Conservation (phyloP, 2,329 filamentous ascomycete species). For the Colletotrichum lini region DNA sequence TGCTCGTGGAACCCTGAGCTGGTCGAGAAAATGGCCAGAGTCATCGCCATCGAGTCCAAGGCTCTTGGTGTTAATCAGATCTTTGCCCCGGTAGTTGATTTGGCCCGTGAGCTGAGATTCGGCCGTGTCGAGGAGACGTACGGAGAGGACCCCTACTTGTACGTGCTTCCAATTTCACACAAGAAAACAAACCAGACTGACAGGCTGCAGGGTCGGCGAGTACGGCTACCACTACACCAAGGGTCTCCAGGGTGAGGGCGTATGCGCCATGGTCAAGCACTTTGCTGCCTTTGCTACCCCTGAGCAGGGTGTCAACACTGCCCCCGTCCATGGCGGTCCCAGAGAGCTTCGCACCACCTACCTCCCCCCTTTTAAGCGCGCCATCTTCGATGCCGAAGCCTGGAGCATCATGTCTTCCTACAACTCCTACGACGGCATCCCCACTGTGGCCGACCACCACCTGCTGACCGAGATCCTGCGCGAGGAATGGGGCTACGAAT, state of each 20-base stretch:
- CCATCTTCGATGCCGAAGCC: conserved; percentile 79
- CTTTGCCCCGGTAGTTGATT: conserved; percentile 79
- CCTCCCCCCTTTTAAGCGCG: conserved; percentile 75
- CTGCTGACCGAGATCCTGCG: conserved; percentile 78
- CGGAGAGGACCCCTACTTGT: conserved; percentile 77
- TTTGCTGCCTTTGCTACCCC: conserved; percentile 78
- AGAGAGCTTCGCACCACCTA: conserved; percentile 69
- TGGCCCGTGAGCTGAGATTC: conserved; percentile 79
- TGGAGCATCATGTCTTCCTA: conserved; percentile 82
- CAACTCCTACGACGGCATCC: conserved; percentile 80
- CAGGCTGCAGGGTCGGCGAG: conserved; percentile 67
- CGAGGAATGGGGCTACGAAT: conserved; percentile 81
- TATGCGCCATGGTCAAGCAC: conserved; percentile 82
- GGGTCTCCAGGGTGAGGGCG: conserved; percentile 74
- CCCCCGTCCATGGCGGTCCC: conserved; percentile 67
- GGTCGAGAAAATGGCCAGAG: conserved; percentile 75
- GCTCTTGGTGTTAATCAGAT: conserved; percentile 81
- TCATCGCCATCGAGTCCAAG: conserved; percentile 75
- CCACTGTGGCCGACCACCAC: conserved; percentile 75
- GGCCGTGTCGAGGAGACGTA: conserved; percentile 83
- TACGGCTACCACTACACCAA: conserved; percentile 71
- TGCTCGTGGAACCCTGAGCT: conserved; percentile 79
- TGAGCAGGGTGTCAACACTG: conserved; percentile 81
- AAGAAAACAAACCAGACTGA: background rate
- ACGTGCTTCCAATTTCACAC: conserved; percentile 32